Evolutionary conservation across 768 basidiomycete genomes (phyloP).

Genomic region (Boletus huronensis): DNA sequence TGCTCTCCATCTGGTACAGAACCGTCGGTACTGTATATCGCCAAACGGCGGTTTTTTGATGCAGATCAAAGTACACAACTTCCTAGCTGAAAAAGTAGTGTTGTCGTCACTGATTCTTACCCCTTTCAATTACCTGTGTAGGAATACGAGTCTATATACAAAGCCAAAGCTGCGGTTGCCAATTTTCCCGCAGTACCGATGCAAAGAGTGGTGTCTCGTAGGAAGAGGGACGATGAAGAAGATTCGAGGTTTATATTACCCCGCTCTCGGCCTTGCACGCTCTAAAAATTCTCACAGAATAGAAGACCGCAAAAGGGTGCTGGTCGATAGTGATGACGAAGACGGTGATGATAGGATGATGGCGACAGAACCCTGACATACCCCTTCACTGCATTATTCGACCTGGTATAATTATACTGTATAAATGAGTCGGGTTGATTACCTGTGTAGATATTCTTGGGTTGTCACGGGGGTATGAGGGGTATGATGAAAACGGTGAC

Average conservation of each 20-base stretch:
- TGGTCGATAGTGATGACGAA: constrained; percentile 33
- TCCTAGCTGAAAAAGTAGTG: background rate
- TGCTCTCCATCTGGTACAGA: constrained; percentile 83
- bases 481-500: constrained; percentile 8
- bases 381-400: background rate
- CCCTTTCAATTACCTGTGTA: constrained; percentile 26
- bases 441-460: constrained; percentile 16
- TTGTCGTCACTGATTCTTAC: background rate
- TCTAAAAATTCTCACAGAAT: constrained; percentile 24
- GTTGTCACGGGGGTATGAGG: constrained; percentile 13
- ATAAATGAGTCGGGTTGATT: constrained; percentile 18
- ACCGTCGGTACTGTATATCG: constrained; percentile 89
- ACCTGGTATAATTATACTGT: constrained; percentile 23
- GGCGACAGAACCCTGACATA: constrained; percentile 27
- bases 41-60: constrained; percentile 90
- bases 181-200: constrained; percentile 44
- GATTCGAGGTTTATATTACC: constrained; percentile 39
- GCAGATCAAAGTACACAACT: constrained; percentile 72
- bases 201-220: constrained; percentile 45
- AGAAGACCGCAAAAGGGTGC: constrained; percentile 43
- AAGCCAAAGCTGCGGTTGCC: constrained; percentile 67
- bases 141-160: constrained; percentile 94
- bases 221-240: constrained; percentile 75
- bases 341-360: constrained; percentile 36
- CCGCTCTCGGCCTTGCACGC: background rate